Percentiles rank a stretch among this genome's conserved stretches.
Conservation (phyloP, 768 basidiomycete species). For the Suillus brevipes region DNA sequence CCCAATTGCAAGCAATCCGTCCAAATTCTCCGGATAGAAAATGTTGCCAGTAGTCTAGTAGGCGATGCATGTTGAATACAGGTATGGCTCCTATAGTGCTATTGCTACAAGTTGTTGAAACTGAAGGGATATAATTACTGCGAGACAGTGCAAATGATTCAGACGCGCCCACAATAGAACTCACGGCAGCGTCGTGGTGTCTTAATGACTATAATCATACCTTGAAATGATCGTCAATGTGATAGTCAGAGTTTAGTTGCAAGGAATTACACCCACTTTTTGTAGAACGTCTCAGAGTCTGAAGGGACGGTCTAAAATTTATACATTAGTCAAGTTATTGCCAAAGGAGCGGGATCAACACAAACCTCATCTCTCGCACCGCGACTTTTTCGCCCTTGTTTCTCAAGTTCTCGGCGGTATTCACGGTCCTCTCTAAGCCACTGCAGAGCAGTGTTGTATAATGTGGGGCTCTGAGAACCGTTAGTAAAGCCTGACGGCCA, state of each 20-base stretch:
- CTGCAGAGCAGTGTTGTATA: constrained; percentile 76
- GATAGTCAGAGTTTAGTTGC: not conserved
- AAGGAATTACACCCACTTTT: constrained; percentile 52
- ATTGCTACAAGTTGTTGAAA: constrained; percentile 20
- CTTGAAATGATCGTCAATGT: constrained; percentile 29
- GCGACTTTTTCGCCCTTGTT: constrained; percentile 52
- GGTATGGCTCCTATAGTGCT: not conserved
- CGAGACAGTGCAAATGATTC: constrained; percentile 11
- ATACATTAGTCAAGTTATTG: constrained; percentile 2
- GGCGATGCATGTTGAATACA: constrained; percentile 12
- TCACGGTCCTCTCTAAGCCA: constrained; percentile 89
- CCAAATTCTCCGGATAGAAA: not conserved
- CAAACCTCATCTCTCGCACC: constrained; percentile 64
- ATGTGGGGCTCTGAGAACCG: constrained; percentile 25
- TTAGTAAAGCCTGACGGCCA: constrained; percentile 58
- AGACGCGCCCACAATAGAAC: not conserved
- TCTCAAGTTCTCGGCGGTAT: constrained; percentile 58
- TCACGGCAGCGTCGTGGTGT: not conserved
- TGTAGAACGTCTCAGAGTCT: constrained; percentile 85
- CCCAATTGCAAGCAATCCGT: not conserved
- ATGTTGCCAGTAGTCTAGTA: too few relatives aligned
- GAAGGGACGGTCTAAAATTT: constrained; percentile 53
- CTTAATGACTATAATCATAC: constrained; percentile 48
- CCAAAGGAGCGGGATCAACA: constrained; percentile 6
- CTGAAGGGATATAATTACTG: constrained; percentile 7